Conservation (phyloP, 169 alveolate genomes). For the Haemoproteus tartakovskyi region DNA sequence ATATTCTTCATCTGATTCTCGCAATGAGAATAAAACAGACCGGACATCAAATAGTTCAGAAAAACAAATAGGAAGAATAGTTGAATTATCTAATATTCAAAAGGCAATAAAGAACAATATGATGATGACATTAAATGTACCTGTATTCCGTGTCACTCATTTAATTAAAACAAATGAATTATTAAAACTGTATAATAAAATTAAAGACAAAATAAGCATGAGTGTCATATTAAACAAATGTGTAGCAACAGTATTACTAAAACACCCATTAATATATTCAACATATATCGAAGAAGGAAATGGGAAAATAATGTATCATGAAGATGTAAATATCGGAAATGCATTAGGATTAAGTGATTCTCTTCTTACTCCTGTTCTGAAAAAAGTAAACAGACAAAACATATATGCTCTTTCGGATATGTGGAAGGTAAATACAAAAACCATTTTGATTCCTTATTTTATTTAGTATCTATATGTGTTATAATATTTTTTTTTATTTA, state of each 20-base stretch:
- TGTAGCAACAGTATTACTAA: constrained; percentile 66
- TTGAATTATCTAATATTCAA: constrained; percentile 41
- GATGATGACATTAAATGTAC: constrained; percentile 68
- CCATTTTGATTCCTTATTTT: no score
- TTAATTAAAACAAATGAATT: constrained; percentile 27
- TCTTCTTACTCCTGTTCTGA: constrained; percentile 70
- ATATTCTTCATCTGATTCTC: no score
- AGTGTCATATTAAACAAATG: constrained; percentile 68
- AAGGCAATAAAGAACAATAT: constrained; percentile 68
- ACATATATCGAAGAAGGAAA: constrained; percentile 45
- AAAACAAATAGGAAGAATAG: neutral
- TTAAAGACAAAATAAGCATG: constrained; percentile 63
- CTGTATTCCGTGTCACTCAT: constrained; percentile 70
- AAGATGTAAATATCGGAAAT: constrained; percentile 66
- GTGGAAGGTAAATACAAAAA: constrained; percentile 65
- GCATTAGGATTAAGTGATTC: constrained; percentile 69
- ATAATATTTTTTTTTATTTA: no score
- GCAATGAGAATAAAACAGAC: no score
- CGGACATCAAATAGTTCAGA: no score
- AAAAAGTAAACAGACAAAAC: constrained; percentile 33
- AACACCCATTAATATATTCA: constrained; percentile 70
- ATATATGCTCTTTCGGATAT: constrained; percentile 64
- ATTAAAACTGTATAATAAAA: constrained; percentile 15
- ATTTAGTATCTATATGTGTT: no score
- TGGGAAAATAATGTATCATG: constrained; percentile 32